These are phyloP conservation scores for Xylaria sp. DNA, from an alignment of 2,329 filamentous ascomycete species.

Conservation along the genomic window DNA sequence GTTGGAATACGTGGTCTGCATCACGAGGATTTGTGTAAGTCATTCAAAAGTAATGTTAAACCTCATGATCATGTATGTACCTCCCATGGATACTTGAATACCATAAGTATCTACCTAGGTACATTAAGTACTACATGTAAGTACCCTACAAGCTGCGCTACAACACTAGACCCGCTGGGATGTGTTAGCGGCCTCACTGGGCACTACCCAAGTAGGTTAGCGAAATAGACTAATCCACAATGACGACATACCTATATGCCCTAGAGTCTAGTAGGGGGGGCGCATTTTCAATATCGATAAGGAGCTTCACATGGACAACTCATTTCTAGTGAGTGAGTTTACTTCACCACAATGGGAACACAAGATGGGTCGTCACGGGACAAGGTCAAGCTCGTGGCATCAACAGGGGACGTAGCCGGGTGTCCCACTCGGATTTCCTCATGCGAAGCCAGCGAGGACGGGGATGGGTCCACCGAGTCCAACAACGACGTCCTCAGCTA, in stretches of 20 bases:
- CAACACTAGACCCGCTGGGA: too few species aligned
- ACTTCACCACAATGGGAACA: conserved; percentile 32
- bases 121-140: neutral
- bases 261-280: too few species aligned
- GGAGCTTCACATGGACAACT: conserved; percentile 7
- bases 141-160: neutral
- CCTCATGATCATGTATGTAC: neutral
- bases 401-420: conserved; percentile 46
- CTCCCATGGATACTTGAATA: too few species aligned
- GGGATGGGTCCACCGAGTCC: neutral
- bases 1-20: neutral
- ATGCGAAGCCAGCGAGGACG: conserved; percentile 6
- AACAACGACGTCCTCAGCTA: conserved; percentile 43
- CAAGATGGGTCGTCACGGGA: conserved; percentile 29
- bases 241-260: too few species aligned
- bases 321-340: neutral
- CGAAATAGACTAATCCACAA: conserved; percentile 2
- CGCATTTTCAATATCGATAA: conserved; percentile 20
- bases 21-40: neutral
- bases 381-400: conserved; percentile 45
- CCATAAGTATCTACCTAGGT: neutral
- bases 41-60: neutral
- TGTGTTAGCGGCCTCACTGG: neutral
- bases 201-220: neutral
- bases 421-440: neutral